phyloP scores from a whole-genome alignment of 371 early-diverging fungal species.

The Mortierella sp. region DNA sequence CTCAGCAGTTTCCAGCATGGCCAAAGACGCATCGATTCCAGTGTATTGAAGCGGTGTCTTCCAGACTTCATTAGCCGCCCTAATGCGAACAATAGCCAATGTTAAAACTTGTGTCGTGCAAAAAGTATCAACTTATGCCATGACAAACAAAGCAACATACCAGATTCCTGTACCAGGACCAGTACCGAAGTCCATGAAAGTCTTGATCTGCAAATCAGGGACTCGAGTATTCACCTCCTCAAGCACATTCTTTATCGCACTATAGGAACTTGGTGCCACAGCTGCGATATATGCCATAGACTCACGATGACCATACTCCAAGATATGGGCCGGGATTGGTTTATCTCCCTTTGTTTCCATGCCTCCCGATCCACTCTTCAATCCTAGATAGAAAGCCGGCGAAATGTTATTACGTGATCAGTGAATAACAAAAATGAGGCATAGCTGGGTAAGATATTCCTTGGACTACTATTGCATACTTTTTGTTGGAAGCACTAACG shows the following conservation, averaged over 20 bases:
- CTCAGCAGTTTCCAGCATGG: slow-evolving; percentile 84
- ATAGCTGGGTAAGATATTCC: neutral
- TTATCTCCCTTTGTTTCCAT: slow-evolving; percentile 21
- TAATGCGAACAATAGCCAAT: slow-evolving; percentile 20
- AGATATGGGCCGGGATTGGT: slow-evolving; percentile 67
- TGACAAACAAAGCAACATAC: slow-evolving; percentile 49
- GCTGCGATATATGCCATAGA: slow-evolving; percentile 82
- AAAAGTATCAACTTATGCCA: neutral
- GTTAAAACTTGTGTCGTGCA: neutral
- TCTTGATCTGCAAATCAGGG: slow-evolving; percentile 71
- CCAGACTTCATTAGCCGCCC: slow-evolving; percentile 82
- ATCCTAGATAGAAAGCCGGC: slow-evolving; percentile 8
- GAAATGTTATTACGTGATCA: neutral
- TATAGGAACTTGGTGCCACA: slow-evolving; percentile 77
- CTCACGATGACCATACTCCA: slow-evolving; percentile 83
- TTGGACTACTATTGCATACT: slow-evolving; percentile 9
- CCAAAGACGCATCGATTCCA: slow-evolving; percentile 85
- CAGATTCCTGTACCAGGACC: slow-evolving; percentile 92
- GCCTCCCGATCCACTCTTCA: slow-evolving; percentile 48
- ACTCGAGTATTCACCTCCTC: slow-evolving; percentile 70
- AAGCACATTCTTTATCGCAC: slow-evolving; percentile 76
- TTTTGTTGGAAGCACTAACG: slow-evolving; percentile 20
- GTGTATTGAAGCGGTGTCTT: slow-evolving; percentile 45
- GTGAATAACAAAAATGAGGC: neutral
- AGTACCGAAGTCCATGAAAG: slow-evolving; percentile 86